Evolutionary conservation across 129 eudicot species (phyloP), one percentile per base, ranked within the genome.

Genomic region (carrot (Daucus carota)): DNA sequence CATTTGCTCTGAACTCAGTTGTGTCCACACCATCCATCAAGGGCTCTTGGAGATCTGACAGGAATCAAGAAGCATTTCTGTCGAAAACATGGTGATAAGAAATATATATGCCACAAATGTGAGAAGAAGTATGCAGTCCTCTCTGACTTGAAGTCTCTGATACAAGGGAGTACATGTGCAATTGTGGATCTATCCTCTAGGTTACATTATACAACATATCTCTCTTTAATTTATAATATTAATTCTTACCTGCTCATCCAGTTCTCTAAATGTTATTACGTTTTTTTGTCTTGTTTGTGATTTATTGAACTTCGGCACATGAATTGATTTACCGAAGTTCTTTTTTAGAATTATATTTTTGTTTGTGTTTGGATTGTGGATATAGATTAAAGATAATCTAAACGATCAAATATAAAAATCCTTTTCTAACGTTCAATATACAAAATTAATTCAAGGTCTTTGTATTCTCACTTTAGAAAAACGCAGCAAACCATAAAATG

Each of bases 1-100:
- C 77, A 75, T 92, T 6, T 92, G 97, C 73, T 96, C 96, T 0
- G 97, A 92, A 50, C 81, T 79, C 24, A 81, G 70, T 8, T 92
- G 97, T 73, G 91, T 92, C 32, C 96, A 92, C 96, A 92, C 60
- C 88, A 92, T 68, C 89, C 96, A 60, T 81, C 96, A 33, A 80
- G 96, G n/a, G 97, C 97, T 13, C 92, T 92, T 15, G 97, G 97
- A 13, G 97, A 92, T 79, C 89, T 92, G 40, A 89, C 96, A 22
- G 97, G 97, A 0, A 89, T 92, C 69, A 92, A 92, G 83, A 92
- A 92, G 38, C 97, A 92, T 65, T 92, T 80, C 41, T n/a, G n/a
- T n/a, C 77, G 97, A 46, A 91, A 91, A 73, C 97, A 91, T 14
- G 95, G 95, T 0, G 97, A 89, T 76, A 87, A 89, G 83, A 89